Evolutionary conservation across 78 protist genomes (phyloP), one percentile per base, ranked within the genome.

Genomic region (Dictyostelium capitatum): DNA sequence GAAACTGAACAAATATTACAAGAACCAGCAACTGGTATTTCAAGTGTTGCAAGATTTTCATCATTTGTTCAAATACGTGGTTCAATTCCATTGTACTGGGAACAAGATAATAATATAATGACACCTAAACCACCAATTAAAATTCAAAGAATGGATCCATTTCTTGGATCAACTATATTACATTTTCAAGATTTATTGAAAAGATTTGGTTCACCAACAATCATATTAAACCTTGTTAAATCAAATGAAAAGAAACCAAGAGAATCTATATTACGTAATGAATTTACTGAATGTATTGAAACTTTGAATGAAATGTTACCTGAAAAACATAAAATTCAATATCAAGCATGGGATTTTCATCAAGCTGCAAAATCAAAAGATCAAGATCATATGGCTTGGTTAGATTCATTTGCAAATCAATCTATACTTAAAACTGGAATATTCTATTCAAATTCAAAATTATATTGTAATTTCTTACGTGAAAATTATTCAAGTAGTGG

Each of bases 1-100:
- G 99, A 99, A 95, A 91, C 95, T 6, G 99, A 99, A 95, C 99
- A 98, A 92, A 97, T 99, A 10, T 82, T 98, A 12, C 93, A 87
- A 46, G 93, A 87, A 98, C 99, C 54, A 96, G 97, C 65, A 87
- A 97, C 82, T 97, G 98, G 64, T 97, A 98, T 96, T 79, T 81
- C 37, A 98, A 99, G 95, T 99, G 98, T 80, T 84, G 96, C 92
- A 17, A 91, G 84, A n/a, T 93, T 84, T 59, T 59, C 95, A 6
- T 70, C 85, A 8, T 82, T 91, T 70, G 96, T 82, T 6, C 93
- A 73, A 74, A 59, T 64, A 19, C 92, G 99, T 20, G 99, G 99
- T 5, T 97, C 99, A 12, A 97, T 99, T 5, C 99, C 99, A 5
- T 79, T 99, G 25, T 96, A 89, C 62, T 99, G 99, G 99, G 79